A percentile compares a stretch with the other conserved stretches of the same genome.
Evolutionary conservation across 2,329 filamentous ascomycete genomes (phyloP).

Genomic region (Cucurbitaria berberidis): DNA sequence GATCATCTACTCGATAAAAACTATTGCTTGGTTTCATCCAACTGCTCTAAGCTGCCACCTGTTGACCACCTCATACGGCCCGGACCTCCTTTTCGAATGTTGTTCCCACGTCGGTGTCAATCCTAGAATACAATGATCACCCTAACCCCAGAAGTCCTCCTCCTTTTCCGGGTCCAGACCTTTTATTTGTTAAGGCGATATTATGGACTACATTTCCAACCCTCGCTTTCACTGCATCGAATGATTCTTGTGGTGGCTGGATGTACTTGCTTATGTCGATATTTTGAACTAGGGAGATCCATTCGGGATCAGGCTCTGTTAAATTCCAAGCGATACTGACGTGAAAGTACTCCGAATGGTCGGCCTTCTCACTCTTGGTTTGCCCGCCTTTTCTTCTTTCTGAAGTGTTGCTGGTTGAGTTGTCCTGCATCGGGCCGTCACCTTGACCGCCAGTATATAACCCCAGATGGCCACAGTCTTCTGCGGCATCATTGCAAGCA

Average conservation of each 20-base stretch:
- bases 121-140: slow-evolving; percentile 10
- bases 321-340: slow-evolving; percentile 84
- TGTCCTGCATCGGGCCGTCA: slow-evolving; percentile 37
- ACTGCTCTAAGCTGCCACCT: neutral
- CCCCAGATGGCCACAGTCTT: slow-evolving; percentile 67
- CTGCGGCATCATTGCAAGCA: slow-evolving; percentile 69
- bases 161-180: slow-evolving; percentile 17
- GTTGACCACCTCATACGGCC: neutral
- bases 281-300: slow-evolving; percentile 28
- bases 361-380: slow-evolving; percentile 21
- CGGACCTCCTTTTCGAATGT: neutral
- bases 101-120: slow-evolving; percentile 11
- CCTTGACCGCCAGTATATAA: slow-evolving; percentile 64
- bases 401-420: slow-evolving; percentile 13
- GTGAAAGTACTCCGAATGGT: slow-evolving; percentile 72
- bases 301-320: slow-evolving; percentile 34
- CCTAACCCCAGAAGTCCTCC: slow-evolving; percentile 22
- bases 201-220: slow-evolving; percentile 51
- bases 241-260: slow-evolving; percentile 30
- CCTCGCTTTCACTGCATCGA: slow-evolving; percentile 56
- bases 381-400: slow-evolving; percentile 22
- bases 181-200: slow-evolving; percentile 36
- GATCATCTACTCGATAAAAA: neutral
- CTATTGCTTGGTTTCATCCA: neutral
- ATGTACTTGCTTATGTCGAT: slow-evolving; percentile 31